A percentile compares a stretch with the other conserved stretches of the same genome.
These are phyloP conservation scores for Clitopilus passeckerianus DNA, from an alignment of 768 basidiomycete genomes.

Conservation along the genomic window DNA sequence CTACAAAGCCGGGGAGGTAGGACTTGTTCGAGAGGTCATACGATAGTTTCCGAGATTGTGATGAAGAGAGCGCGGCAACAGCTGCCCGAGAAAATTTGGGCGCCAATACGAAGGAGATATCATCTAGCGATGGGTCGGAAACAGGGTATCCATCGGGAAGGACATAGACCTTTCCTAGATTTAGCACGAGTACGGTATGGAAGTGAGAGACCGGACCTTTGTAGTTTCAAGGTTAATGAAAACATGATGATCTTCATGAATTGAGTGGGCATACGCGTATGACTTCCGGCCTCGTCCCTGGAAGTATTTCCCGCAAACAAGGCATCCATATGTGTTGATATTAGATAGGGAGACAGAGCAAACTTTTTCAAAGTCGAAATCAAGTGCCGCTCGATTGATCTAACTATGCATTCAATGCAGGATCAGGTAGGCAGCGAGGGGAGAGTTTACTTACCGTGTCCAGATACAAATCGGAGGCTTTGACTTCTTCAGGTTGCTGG, in stretches of 20 bases:
- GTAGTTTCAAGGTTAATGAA: conserved; percentile 94
- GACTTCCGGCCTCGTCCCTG: conserved; percentile 93
- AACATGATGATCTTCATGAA: conserved; percentile 97
- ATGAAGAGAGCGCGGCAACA: conserved; percentile 50
- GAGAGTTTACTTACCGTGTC: conserved; percentile 67
- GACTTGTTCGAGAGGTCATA: conserved; percentile 80
- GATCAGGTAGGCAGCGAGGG: conserved; percentile 6
- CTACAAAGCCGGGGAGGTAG: conserved; percentile 91
- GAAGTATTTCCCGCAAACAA: conserved; percentile 98
- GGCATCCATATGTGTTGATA: conserved; percentile 96
- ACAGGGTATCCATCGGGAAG: conserved; percentile 96
- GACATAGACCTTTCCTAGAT: conserved; percentile 75
- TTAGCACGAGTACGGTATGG: conserved; percentile 7
- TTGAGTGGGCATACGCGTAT: conserved; percentile 95
- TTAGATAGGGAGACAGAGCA: conserved; percentile 96
- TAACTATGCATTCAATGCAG: conserved; percentile 23
- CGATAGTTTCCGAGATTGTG: conserved; percentile 66
- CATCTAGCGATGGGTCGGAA: conserved; percentile 93
- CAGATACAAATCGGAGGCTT: conserved; percentile 85
- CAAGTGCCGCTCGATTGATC: conserved; percentile 88
- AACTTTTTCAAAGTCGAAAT: conserved; percentile 99
- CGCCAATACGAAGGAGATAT: conserved; percentile 86
- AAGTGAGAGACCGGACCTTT: conserved; percentile 53
- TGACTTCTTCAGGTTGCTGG: conserved; percentile 25
- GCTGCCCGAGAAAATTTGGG: conserved; percentile 75